Evolutionary conservation across 345 rosid species (phyloP), one percentile per base, ranked within the genome.

Genomic region (Excoecaria cochinchinensis): DNA sequence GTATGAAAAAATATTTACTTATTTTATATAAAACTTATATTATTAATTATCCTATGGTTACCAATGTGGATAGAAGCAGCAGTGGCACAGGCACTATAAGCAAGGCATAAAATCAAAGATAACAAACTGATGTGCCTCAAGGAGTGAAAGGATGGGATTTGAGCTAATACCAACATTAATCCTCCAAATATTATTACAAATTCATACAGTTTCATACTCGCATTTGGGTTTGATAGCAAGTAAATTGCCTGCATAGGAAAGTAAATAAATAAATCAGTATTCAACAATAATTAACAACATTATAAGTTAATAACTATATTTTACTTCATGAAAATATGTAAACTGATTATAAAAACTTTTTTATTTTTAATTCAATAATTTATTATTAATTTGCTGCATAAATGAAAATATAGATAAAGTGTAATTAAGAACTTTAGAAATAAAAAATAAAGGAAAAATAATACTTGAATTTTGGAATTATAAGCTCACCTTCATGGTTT

Each of bases 171-270:
- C 80, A 94, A 68, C 86, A 92, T 90, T 6, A 94, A 74, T 46
- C 84, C 71, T 63, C 97, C 98, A 74, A 94, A 94, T 24, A 92
- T 82, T 0, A 87, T 82, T 48, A 92, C 85, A 76, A 92, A 94
- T 77, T 85, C 87, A 66, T 84, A 91, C 6, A 94, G 92, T 83
- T 92, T 92, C 87, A 94, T 85, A 10, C 22, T 73, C n/a, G 94
- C 97, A 17, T 85, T 63, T 57, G 97, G 90, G 1, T 76, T 17
- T n/a, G 82, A 81, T 15, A 87, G 77, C 78, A 91, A 56, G 77
- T 90, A 94, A 74, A 94, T 84, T 44, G 95, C 83, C 89, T 92
- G 88, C 76, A 56, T 31, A 21, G 0, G 9, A 8, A 3, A 22
- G 46, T 53, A 46, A 8, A 60, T 16, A n/a, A 14, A 10, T 13